Evolutionary conservation across 106 monocot genomes (phyloP).

Genomic region (Triglochin maritima): DNA sequence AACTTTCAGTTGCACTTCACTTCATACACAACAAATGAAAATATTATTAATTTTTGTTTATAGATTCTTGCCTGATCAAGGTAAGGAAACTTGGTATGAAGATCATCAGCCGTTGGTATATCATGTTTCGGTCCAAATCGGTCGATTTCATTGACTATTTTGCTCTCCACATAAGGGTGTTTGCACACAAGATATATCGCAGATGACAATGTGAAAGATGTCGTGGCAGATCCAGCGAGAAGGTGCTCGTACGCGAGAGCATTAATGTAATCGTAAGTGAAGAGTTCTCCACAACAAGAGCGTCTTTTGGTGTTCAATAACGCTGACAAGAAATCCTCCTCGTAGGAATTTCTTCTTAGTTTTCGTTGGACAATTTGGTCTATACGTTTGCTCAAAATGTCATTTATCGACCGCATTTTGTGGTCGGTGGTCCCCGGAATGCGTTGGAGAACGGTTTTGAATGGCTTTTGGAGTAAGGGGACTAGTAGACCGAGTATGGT

Average conservation of each 20-base stretch:
- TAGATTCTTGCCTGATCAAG: conserved; percentile 49
- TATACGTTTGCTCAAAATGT: conserved; percentile 28
- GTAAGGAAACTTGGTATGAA: conserved; percentile 56
- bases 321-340: conserved; percentile 39
- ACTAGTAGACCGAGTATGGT: conserved; percentile 40
- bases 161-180: conserved; percentile 62
- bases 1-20: background rate
- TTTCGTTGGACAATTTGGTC: conserved; percentile 37
- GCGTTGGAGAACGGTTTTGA: conserved; percentile 23
- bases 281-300: conserved; percentile 1
- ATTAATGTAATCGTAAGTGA: conserved; percentile 42
- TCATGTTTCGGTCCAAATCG: conserved; percentile 28
- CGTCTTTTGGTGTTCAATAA: conserved; percentile 14
- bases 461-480: conserved; percentile 42
- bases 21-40: no score
- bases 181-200: conserved; percentile 59
- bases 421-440: conserved; percentile 48
- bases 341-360: conserved; percentile 2
- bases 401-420: conserved; percentile 29
- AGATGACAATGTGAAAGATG: conserved; percentile 54
- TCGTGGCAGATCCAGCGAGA: conserved; percentile 66
- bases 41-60: no score
- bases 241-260: conserved; percentile 82
- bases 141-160: conserved; percentile 59
- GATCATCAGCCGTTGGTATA: conserved; percentile 46